Evolutionary conservation across 1,284 basidiomycete genomes (phyloP), one percentile per base, ranked within the genome.

Genomic region (Xerocomus nothofagi): DNA sequence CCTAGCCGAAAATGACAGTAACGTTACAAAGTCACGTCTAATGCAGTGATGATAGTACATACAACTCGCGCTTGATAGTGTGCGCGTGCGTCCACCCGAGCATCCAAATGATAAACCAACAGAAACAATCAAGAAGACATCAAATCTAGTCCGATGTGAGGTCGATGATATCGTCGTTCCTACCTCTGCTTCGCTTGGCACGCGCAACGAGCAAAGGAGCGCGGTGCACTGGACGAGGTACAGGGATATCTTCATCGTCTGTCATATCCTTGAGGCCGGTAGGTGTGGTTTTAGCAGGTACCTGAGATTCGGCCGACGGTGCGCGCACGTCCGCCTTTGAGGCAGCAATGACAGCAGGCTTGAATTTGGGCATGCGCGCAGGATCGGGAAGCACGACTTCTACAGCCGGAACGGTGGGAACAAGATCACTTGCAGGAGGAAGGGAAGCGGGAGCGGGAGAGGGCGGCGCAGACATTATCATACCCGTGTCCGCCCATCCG

Each of bases 111-210:
- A 40, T 18, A 50, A 39, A 52, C 1, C 21, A 23, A 42, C 3
- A 30, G 2, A 17, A 46, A 36, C 39, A 33, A 21, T n/a, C 4
- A 17, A 31, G 14, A 6, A 15, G n/a, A 29, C 11, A 6, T 20
- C 14, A 26, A 4, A 36, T 18, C 44, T 62, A 64, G 39, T 65
- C 55, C 10, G 55, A 73, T n/a, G 73, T 73, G 21, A 74, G 62
- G 60, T 75, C 74, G 41, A 75, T 73, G 11, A 75, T 53, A 39
- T 70, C 63, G 1, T 55, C 54, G 10, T 56, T 42, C 42, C 12
- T 45, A 9, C 5, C 21, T 29, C 44, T 46, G 41, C 23, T 46
- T 43, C 29, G 39, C 40, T 36, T 66, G 17, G 55, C 54, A 11
- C 65, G 66, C 26, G 65, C 63, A 18, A 46, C 42, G 17, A 69